phyloP scores from a whole-genome alignment of 768 basidiomycete genomes.

The Trametes elegans region DNA sequence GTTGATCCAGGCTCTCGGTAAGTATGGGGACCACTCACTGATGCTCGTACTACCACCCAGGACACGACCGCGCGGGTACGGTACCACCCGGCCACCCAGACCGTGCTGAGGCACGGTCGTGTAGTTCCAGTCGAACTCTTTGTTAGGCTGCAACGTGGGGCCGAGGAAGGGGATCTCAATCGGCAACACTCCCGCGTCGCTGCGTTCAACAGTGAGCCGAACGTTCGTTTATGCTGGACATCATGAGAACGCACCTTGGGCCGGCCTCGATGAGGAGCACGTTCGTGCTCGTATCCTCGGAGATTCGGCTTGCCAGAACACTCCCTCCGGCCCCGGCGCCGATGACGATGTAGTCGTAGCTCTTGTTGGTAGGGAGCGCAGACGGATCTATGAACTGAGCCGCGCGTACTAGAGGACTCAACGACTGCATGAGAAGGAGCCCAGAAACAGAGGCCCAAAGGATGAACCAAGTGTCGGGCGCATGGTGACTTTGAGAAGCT shows the following conservation, averaged over 20 bases:
- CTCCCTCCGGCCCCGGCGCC: constrained; percentile 2
- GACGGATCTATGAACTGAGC: no score
- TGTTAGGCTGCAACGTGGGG: background rate
- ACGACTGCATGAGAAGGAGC: no score
- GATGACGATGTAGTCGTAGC: background rate
- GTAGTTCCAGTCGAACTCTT: constrained; percentile 26
- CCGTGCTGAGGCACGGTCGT: constrained; percentile 25
- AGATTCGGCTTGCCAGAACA: constrained; percentile 4
- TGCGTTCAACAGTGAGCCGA: background rate
- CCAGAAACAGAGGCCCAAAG: no score
- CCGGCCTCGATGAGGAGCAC: constrained; percentile 17
- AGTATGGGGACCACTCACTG: constrained; percentile 12
- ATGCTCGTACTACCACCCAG: constrained; percentile 28
- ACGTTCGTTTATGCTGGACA: background rate
- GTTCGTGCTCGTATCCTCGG: background rate
- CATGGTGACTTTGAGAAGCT: no score
- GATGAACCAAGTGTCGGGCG: no score
- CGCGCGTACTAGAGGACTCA: no score
- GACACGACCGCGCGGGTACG: constrained; percentile 25
- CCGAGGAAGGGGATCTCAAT: background rate
- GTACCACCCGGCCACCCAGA: constrained; percentile 20
- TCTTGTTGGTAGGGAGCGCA: no score
- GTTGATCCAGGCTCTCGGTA: background rate
- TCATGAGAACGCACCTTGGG: background rate
- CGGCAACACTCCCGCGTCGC: background rate